These are phyloP conservation scores for Ilex asprella DNA, from an alignment of 257 asterid species.

Conservation along the genomic window DNA sequence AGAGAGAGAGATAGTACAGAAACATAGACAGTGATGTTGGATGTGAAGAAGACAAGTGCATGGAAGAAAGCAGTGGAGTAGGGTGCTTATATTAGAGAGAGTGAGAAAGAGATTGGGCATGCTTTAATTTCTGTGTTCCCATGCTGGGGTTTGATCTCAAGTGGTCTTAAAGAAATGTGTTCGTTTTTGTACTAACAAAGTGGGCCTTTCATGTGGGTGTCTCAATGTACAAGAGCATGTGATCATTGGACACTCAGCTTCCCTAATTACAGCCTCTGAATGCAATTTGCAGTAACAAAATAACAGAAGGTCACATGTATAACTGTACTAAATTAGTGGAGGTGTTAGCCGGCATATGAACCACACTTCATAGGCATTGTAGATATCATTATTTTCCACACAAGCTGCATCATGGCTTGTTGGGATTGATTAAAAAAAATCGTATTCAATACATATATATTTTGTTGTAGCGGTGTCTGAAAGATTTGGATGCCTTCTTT, in stretches of 20 bases:
- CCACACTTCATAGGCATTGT: neutral
- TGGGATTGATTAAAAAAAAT: neutral
- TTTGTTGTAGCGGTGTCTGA: too few species aligned
- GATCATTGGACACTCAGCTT: slow-evolving; percentile 22
- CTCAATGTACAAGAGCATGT: slow-evolving; percentile 31
- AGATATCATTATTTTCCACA: neutral
- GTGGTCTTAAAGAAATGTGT: slow-evolving; percentile 14
- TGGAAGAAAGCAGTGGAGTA: slow-evolving; percentile 24
- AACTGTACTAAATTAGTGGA: neutral
- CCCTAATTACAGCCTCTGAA: neutral
- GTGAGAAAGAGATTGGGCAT: neutral
- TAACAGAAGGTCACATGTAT: neutral
- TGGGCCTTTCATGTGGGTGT: slow-evolving; percentile 32
- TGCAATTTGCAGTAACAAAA: neutral
- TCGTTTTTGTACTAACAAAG: slow-evolving; percentile 23
- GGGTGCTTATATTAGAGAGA: slow-evolving; percentile 10
- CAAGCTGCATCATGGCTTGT: neutral
- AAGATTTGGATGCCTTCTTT: too few species aligned
- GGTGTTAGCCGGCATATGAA: neutral
- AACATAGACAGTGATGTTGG: slow-evolving; percentile 27
- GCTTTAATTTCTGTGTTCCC: slow-evolving; percentile 7
- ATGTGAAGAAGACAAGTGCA: slow-evolving; percentile 31
- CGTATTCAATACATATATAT: slow-evolving; percentile 4
- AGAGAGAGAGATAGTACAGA: slow-evolving; percentile 9
- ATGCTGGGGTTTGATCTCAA: slow-evolving; percentile 17